Base-by-base conservation (phyloP, 768 basidiomycete species). In the Agaricus subrufescens region DNA sequence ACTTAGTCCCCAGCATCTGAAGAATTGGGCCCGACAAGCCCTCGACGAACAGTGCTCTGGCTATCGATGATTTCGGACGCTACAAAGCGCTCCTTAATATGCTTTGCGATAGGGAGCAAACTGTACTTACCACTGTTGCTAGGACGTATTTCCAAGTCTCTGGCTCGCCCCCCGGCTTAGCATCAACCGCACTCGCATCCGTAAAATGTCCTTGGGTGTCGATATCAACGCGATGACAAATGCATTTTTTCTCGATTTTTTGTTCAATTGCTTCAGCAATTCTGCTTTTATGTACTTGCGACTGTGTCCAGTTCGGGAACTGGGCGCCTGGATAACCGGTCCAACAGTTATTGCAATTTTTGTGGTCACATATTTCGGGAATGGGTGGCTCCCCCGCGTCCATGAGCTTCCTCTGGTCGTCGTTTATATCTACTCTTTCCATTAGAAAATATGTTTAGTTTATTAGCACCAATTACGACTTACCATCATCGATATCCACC, bases 1-100 rank as follows among this genome's bases (percentile, higher is more conserved):
- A 82, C 81, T 63, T 80, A 4, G 75, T 72, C n/a, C 84, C 84
- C 3, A 85, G 66, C 79, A 85, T 84, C 64, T 82, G 78, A 38
- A 84, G 58, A 25, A 81, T 75, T 6, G 75, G 69, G 1, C 77
- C 75, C 0, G 76, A 73, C 62, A 84, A 61, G 57, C 78, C 74
- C 45, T 82, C 74, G 3, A 85, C 69, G 59, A 85, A 85, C 6
- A 84, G 40, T 1, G 75, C 74, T 9, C 81, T 72, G 8, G 82
- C 70, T 29, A 80, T 69, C 14, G 58, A 59, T 12, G 7, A 45
- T 3, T 56, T 26, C 9, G 61, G 58, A 34, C 61, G 55, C 61
- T 62, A 38, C 6, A 31, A 40, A 31, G n/a, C n/a, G 25, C 19
- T 23, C 30, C 15, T 38, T 26, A 1, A 19, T 27, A 26, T 12